Percentiles rank a stretch among this genome's conserved stretches.
Evolutionary conservation across 371 early-diverging fungal genomes (phyloP).

Genomic region (Polyrhizophydium stewartii): DNA sequence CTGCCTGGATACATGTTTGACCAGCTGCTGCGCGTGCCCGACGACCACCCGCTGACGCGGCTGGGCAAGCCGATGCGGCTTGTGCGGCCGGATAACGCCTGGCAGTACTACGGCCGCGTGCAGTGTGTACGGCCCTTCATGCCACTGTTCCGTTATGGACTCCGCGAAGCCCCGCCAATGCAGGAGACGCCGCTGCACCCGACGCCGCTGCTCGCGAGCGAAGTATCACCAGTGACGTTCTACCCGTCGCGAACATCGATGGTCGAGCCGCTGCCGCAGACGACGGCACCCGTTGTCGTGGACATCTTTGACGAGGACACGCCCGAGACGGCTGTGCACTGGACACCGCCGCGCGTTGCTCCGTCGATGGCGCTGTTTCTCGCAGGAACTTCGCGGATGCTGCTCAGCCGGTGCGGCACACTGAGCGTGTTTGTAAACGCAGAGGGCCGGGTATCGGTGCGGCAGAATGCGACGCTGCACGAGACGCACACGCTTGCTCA

Average conservation of each 20-base stretch:
- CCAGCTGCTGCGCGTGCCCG: neutral
- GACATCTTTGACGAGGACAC: neutral
- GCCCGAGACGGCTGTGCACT: neutral
- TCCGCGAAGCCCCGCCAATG: neutral
- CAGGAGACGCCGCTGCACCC: neutral
- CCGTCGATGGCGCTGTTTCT: neutral
- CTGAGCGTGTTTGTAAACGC: neutral
- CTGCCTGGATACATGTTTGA: neutral
- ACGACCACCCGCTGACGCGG: neutral
- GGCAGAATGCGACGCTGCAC: neutral
- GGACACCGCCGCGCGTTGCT: neutral
- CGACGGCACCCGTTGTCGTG: neutral
- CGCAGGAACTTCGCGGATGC: neutral
- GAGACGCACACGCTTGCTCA: neutral
- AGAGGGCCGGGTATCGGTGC: neutral
- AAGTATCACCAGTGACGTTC: neutral
- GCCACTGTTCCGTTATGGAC: neutral
- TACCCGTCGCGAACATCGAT: neutral
- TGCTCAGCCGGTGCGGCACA: neutral
- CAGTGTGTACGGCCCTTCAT: neutral
- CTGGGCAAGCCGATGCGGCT: slow-evolving; percentile 1
- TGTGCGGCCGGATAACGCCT: neutral
- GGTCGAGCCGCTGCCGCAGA: neutral
- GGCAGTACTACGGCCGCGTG: neutral
- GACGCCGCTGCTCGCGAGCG: neutral